Base-by-base conservation (phyloP, 2,329 filamentous ascomycete genomes). In the Metarhizium guizhouense region DNA sequence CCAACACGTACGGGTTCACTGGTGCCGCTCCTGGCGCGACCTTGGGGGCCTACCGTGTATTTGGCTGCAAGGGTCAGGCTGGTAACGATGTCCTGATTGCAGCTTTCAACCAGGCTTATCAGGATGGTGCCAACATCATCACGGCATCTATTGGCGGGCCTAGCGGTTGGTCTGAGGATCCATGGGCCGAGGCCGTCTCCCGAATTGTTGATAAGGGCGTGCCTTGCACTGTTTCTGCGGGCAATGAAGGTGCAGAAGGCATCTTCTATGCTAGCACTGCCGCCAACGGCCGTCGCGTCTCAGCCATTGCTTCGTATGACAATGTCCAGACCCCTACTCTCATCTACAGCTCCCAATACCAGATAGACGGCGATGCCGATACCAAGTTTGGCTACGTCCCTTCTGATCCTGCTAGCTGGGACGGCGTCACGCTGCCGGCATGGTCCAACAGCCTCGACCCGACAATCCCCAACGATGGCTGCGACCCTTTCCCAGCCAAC, bases 91-190 rank as follows among this genome's bases (percentile, higher is more conserved):
- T 85, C 8, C 66, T 86, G 53, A 81, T 85, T 47, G 75, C 76
- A 8, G 81, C 82, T 1, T 84, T 80, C 63, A 78, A 81, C 67
- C 75, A 74, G 62, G 84, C 84, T 0, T 84, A 77, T 60, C 76
- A 85, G 62, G 81, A 76, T n/a, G 80, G 80, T 38, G 76, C 76
- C 40, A 71, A 83, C 61, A 77, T 83, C 59, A 82, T 83, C 63
- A 80, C 77, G 1, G 73, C 77, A 1, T 81, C 78, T 3, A 75
- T 83, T 47, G 78, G 79, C n/a, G 73, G 72, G 0, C 61, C 74
- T 0, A 73, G 71, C 0, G 80, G 80, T 13, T 83, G 78, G 78
- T 69, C 72, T 2, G 76, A 80, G 58, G 75, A 79, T 14, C 72
- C 77, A 0, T 79, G 74, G 75, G 72, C 77, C 6, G 73, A 74